Percentiles rank a stretch among this genome's conserved stretches.
phyloP scores from a whole-genome alignment of 225 moss, liverwort and hornwort genomes.

The Polytrichum commune region DNA sequence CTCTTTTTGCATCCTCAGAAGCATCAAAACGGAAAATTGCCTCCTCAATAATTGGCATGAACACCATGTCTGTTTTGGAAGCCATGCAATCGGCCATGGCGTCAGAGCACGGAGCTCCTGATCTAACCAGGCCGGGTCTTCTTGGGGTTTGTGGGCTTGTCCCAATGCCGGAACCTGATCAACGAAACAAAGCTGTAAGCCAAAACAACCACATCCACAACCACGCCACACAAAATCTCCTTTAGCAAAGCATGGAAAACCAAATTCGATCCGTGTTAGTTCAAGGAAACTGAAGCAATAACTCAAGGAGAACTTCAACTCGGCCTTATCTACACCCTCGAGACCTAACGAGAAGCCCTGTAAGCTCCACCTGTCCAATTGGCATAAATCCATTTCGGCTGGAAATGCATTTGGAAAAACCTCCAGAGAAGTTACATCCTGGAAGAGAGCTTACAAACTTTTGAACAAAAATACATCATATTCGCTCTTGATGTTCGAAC shows the following conservation, averaged over 20 bases:
- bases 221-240: background rate
- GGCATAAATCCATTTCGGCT: too few relatives aligned
- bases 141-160: background rate
- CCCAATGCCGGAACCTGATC: constrained; percentile 10
- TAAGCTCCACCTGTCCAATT: background rate
- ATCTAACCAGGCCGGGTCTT: background rate
- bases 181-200: constrained; percentile 7
- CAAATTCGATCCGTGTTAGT: too few relatives aligned
- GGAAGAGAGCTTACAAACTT: too few relatives aligned
- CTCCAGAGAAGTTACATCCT: too few relatives aligned
- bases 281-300: background rate
- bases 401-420: too few relatives aligned
- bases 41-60: constrained; percentile 56
- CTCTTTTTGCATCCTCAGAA: constrained; percentile 50
- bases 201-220: background rate
- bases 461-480: too few relatives aligned
- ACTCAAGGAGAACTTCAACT: background rate
- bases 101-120: background rate
- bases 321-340: background rate
- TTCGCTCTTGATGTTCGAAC: too few relatives aligned
- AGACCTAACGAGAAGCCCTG: background rate
- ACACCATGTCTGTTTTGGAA: constrained; percentile 32
- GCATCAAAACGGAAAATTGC: constrained; percentile 77
- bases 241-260: background rate
- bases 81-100: constrained; percentile 18